Percentiles rank a stretch among this genome's conserved stretches.
Evolutionary conservation across 2,329 filamentous ascomycete species (phyloP).

Genomic region (Basipetospora chlamydospora): DNA sequence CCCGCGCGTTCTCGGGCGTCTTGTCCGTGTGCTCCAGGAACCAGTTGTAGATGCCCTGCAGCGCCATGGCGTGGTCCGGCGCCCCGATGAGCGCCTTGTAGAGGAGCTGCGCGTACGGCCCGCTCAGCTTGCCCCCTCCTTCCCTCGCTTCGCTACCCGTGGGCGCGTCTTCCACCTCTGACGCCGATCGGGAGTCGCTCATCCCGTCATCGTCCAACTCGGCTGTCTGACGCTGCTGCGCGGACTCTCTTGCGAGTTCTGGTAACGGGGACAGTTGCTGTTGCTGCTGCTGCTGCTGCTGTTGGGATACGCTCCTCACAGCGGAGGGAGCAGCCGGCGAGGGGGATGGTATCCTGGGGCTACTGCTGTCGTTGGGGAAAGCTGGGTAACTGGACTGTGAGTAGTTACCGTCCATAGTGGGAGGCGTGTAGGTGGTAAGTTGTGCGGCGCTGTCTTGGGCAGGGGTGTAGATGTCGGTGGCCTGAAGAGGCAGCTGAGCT

Average conservation of each 20-base stretch:
- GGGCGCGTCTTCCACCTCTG: background rate
- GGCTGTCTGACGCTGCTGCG: too few species aligned
- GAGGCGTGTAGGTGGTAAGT: background rate
- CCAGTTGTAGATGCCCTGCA: constrained; percentile 86
- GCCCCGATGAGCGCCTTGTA: constrained; percentile 58
- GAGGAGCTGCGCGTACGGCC: constrained; percentile 78
- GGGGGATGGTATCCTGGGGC: background rate
- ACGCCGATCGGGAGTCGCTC: background rate
- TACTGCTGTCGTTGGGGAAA: background rate
- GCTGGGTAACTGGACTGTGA: background rate
- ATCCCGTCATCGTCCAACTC: background rate
- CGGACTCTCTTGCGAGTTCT: too few species aligned
- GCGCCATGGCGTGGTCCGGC: constrained; percentile 53
- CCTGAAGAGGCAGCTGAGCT: too few species aligned
- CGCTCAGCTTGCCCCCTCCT: constrained; percentile 23
- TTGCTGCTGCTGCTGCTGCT: too few species aligned
- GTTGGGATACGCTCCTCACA: too few species aligned
- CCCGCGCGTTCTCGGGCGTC: constrained; percentile 70
- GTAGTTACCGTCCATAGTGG: background rate
- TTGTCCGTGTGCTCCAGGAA: constrained; percentile 72
- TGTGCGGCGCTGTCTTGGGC: background rate
- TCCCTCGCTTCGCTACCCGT: background rate
- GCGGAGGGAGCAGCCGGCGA: too few species aligned
- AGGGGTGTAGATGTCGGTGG: background rate
- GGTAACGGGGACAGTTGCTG: too few species aligned